Conservation (phyloP, 768 basidiomycete species). For the Naganishia friedmannii region DNA sequence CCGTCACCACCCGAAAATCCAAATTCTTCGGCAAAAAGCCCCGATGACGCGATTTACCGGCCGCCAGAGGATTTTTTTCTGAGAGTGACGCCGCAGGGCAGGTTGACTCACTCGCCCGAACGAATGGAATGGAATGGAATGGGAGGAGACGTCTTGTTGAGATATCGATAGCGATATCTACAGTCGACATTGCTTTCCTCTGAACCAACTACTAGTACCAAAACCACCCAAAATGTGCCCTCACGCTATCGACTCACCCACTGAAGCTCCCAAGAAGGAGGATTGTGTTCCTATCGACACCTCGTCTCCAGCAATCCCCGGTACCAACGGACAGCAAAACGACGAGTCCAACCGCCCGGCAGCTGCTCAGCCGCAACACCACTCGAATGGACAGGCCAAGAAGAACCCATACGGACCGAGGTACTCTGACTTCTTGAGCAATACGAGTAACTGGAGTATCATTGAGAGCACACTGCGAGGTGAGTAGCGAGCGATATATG, state of each 20-base stretch:
- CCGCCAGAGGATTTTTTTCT: neutral
- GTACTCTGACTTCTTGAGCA: conserved; percentile 88
- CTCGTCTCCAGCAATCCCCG: conserved; percentile 37
- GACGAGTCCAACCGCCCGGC: conserved; percentile 33
- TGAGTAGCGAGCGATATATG: conserved; percentile 29
- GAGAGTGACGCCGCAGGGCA: neutral
- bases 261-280: conserved; percentile 35
- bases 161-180: neutral
- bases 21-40: too few relatives aligned
- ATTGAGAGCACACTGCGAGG: conserved; percentile 34
- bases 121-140: too few relatives aligned
- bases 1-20: too few relatives aligned
- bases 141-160: neutral
- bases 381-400: conserved; percentile 29
- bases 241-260: conserved; percentile 34
- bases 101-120: neutral
- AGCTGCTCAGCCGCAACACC: conserved; percentile 38
- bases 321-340: conserved; percentile 43
- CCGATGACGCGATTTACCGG: too few relatives aligned
- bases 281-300: conserved; percentile 74
- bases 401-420: conserved; percentile 82
- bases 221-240: conserved; percentile 38
- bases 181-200: neutral
- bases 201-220: neutral
- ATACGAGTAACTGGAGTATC: conserved; percentile 54